Base-by-base conservation (phyloP, 2,329 filamentous ascomycete genomes). In the Akanthomyces uredinophilus region DNA sequence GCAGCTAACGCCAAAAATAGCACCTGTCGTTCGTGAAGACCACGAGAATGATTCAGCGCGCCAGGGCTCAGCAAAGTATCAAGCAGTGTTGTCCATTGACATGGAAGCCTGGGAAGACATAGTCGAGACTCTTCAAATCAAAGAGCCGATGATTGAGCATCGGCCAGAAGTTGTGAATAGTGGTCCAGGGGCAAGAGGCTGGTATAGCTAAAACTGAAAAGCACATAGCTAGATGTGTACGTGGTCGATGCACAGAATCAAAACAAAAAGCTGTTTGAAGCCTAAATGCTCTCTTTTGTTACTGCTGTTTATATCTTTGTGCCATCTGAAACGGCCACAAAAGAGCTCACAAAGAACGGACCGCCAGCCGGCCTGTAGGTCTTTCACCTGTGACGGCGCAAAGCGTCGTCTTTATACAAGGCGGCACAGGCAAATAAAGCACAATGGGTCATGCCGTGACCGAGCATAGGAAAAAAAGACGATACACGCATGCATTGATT, bases 11-110 rank as follows among this genome's bases (percentile, higher is more conserved):
- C 6, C 35, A 14, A 61, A 53, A 27, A 16, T 18, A 74, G 80
- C 72, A 62, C 68, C 72, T 22, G 70, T 75, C 39, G 62, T 79
- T 69, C 65, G 73, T 70, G 70, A 81, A 73, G 66, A 81, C 68
- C 69, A 82, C 55, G 78, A 78, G 61, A 81, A 79, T 66, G 79
- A 78, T 29, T 69, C 69, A 18, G 72, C 75, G 22, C 73, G 73
- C 60, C 81, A 84, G 64, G 83, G 85, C 46, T 79, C 85, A 20
- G 80, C 86, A 63, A 87, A 90, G 68, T 89, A 95, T 65, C 95
- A 99, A 75, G 91, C 93, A 14, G 88, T 99, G 24, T 85, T 98
- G 71, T 88, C 90, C 14, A 84, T 99, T 65, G 92, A 98, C 68
- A 95, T 92, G 79, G 81, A 85, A 1, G 90, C 85, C 0, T 99